Conservation (phyloP, 495 filamentous ascomycete species). For the Penicillium macrosclerotiorum region DNA sequence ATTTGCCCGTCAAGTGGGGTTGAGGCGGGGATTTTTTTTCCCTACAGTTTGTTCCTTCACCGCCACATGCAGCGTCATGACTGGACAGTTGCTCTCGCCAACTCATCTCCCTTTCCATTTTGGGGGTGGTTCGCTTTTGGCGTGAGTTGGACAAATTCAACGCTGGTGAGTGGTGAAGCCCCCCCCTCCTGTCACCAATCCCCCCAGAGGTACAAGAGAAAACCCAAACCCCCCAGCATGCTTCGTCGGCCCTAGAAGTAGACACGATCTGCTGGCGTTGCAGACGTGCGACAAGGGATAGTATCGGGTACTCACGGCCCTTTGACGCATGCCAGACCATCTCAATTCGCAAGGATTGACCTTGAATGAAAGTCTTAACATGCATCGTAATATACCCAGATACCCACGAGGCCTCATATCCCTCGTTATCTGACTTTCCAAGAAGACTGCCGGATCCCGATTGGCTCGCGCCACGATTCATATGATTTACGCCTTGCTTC, state of each 20-base stretch:
- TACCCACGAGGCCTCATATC: no score
- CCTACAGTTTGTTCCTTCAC: conserved; percentile 31
- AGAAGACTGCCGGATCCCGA: conserved; percentile 2
- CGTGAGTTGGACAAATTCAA: not conserved
- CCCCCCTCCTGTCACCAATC: no score
- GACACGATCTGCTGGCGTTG: not conserved
- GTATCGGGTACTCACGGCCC: not conserved
- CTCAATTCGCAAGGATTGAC: no score
- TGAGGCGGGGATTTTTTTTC: conserved; percentile 38
- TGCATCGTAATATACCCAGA: no score
- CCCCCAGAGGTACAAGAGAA: no score
- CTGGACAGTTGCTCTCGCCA: conserved; percentile 24
- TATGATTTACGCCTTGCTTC: conserved; percentile 12
- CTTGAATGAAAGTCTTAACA: no score
- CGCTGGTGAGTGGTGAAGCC: not conserved
- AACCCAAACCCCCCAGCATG: no score
- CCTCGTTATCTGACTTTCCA: not conserved
- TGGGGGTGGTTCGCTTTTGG: conserved; percentile 17
- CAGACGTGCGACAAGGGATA: not conserved
- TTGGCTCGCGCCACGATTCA: conserved; percentile 8
- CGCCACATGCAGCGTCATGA: conserved; percentile 40
- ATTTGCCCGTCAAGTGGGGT: conserved; percentile 33
- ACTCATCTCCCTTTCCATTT: conserved; percentile 28
- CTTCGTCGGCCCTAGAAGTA: no score
- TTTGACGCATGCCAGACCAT: not conserved